Percentiles rank a stretch among this genome's conserved stretches.
Conservation (phyloP, 371 early-diverging fungal genomes). For the Dentiscutata heterogama region DNA sequence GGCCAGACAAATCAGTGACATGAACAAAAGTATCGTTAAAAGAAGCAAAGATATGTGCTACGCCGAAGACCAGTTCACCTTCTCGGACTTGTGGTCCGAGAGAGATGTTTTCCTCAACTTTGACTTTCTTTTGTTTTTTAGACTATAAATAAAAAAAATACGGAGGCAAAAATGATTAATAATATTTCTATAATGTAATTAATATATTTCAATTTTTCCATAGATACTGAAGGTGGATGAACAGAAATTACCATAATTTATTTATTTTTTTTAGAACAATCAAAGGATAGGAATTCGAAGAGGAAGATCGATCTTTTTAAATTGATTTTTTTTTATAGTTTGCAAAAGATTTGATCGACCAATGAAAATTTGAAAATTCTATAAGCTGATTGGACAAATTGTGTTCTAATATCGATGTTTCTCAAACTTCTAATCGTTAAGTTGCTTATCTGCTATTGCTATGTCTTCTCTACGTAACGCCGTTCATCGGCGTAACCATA, state of each 20-base stretch:
- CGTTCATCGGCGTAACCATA: constrained; percentile 89
- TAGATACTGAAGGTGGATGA: no score
- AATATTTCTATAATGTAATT: not conserved
- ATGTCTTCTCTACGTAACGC: constrained; percentile 84
- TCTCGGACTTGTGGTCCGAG: constrained; percentile 98
- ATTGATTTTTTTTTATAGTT: no score
- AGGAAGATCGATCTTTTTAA: no score
- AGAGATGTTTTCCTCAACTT: constrained; percentile 88
- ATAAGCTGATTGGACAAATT: no score
- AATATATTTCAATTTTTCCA: no score
- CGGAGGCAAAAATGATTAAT: not conserved
- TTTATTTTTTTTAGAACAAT: no score
- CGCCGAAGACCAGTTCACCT: constrained; percentile 99
- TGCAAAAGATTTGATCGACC: no score
- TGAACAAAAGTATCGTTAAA: constrained; percentile 99
- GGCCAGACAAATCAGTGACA: constrained; percentile 99
- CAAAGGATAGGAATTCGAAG: no score
- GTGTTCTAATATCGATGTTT: no score
- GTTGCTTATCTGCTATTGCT: constrained; percentile 47
- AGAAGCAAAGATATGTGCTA: constrained; percentile 99
- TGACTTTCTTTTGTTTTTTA: constrained; percentile 81
- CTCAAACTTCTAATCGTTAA: no score
- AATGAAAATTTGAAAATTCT: no score
- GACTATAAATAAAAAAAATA: constrained; percentile 58
- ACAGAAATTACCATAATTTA: no score